Evolutionary conservation across 495 filamentous ascomycete genomes (phyloP).

Genomic region (Lasiosphaeris hirsuta): DNA sequence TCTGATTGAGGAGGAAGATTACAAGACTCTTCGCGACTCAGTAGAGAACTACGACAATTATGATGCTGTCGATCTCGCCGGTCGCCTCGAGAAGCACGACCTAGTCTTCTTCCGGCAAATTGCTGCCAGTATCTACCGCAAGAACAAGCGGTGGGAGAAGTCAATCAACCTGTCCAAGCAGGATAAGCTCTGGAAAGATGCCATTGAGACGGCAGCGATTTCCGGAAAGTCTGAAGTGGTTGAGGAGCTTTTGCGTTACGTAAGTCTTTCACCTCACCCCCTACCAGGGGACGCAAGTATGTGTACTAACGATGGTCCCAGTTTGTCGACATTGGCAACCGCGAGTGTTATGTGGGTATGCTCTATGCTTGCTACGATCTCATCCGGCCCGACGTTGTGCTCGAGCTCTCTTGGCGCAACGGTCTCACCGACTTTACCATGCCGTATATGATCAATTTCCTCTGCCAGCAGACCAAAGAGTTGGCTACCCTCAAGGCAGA

Average conservation of each 20-base stretch:
- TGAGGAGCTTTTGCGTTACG: constrained; percentile 92
- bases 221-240: constrained; percentile 87
- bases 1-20: constrained; percentile 97
- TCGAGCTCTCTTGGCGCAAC: constrained; percentile 97
- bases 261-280: constrained; percentile 52
- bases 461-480: constrained; percentile 83
- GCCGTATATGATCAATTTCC: constrained; percentile 99
- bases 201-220: constrained; percentile 97
- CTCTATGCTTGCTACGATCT: constrained; percentile 98
- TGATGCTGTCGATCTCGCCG: constrained; percentile 90
- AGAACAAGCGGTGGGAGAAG: constrained; percentile 99
- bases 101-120: constrained; percentile 99
- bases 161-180: constrained; percentile 98
- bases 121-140: constrained; percentile 96
- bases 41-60: constrained; percentile 99
- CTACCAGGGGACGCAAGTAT: constrained; percentile 2
- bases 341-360: constrained; percentile 99
- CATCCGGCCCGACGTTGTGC: constrained; percentile 82
- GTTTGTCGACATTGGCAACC: constrained; percentile 99
- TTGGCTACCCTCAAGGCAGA: constrained; percentile 86
- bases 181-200: constrained; percentile 99
- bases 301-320: constrained; percentile 43
- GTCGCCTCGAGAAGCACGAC: constrained; percentile 91
- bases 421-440: constrained; percentile 96
- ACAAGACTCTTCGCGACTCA: constrained; percentile 97